Conservation (phyloP, 2,329 filamentous ascomycete genomes). For the Karstenula rhodostoma region DNA sequence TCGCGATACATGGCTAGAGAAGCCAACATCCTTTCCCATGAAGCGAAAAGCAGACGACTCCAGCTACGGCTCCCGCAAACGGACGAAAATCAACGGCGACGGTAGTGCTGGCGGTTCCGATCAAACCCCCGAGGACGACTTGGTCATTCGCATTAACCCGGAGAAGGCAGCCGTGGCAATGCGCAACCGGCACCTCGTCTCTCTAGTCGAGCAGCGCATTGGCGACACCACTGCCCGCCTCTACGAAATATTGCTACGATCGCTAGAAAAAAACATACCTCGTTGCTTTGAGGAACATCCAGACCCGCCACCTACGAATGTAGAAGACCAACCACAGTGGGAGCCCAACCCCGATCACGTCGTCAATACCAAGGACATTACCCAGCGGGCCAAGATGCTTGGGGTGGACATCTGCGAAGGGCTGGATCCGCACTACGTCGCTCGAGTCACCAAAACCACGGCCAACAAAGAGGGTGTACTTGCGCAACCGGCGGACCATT, state of each 20-base stretch:
- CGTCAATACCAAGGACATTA: constrained; percentile 52
- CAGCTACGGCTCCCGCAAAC: constrained; percentile 39
- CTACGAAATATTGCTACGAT: constrained; percentile 76
- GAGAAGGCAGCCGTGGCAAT: constrained; percentile 84
- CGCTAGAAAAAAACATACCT: constrained; percentile 72
- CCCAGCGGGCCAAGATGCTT: constrained; percentile 45
- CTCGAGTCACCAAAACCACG: constrained; percentile 31
- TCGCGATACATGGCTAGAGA: constrained; percentile 51
- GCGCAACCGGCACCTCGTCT: constrained; percentile 78
- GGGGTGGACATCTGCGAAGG: constrained; percentile 51
- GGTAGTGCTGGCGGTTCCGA: neutral
- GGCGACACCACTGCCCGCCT: constrained; percentile 79
- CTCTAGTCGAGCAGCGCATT: constrained; percentile 74
- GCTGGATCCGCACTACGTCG: constrained; percentile 41
- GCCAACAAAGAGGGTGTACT: constrained; percentile 17
- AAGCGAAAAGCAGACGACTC: constrained; percentile 29
- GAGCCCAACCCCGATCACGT: constrained; percentile 42
- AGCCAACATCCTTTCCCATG: constrained; percentile 32
- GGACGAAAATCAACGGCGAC: constrained; percentile 39
- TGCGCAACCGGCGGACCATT: constrained; percentile 36
- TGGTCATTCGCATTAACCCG: constrained; percentile 82
- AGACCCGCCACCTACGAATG: constrained; percentile 31
- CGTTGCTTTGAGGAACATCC: constrained; percentile 69
- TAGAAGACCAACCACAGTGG: constrained; percentile 43
- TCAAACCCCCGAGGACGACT: constrained; percentile 63